These are phyloP conservation scores for Endocalyx cinctus DNA, from an alignment of 2,329 filamentous ascomycete species.

Conservation along the genomic window DNA sequence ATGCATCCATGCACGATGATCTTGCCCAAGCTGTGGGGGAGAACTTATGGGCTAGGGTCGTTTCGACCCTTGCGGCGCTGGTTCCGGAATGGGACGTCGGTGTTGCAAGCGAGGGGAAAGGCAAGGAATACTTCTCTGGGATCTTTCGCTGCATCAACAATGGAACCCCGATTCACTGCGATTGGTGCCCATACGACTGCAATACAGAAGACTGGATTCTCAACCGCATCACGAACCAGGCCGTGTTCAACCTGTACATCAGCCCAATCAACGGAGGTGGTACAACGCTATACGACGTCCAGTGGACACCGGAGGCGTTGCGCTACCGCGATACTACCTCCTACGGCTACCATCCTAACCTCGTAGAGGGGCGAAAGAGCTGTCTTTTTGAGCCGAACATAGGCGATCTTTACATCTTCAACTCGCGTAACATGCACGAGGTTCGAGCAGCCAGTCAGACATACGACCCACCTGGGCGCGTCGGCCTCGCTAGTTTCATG, in stretches of 20 bases:
- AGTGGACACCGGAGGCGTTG: not conserved
- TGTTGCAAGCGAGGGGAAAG: not conserved
- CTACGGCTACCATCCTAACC: not conserved
- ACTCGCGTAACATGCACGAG: not conserved
- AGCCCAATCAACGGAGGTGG: not conserved
- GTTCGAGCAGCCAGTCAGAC: too few species aligned
- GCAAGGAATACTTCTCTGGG: not conserved
- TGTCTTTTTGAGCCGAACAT: not conserved
- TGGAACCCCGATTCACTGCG: not conserved
- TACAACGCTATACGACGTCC: not conserved
- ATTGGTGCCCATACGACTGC: constrained; percentile 1
- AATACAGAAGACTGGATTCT: constrained; percentile 1
- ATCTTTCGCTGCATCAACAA: not conserved
- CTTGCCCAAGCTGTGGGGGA: not conserved
- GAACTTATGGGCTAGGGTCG: not conserved
- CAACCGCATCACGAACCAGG: constrained; percentile 1
- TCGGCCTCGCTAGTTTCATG: too few species aligned
- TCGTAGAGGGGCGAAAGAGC: not conserved
- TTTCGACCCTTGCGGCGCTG: not conserved
- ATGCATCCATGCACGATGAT: not conserved
- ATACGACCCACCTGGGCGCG: too few species aligned
- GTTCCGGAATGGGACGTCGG: not conserved
- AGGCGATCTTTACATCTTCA: constrained; percentile 1
- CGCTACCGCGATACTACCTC: not conserved
- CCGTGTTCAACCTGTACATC: not conserved